These are phyloP conservation scores for Ettlia oleoabundans DNA, from an alignment of 139 green algal genomes.

Conservation along the genomic window DNA sequence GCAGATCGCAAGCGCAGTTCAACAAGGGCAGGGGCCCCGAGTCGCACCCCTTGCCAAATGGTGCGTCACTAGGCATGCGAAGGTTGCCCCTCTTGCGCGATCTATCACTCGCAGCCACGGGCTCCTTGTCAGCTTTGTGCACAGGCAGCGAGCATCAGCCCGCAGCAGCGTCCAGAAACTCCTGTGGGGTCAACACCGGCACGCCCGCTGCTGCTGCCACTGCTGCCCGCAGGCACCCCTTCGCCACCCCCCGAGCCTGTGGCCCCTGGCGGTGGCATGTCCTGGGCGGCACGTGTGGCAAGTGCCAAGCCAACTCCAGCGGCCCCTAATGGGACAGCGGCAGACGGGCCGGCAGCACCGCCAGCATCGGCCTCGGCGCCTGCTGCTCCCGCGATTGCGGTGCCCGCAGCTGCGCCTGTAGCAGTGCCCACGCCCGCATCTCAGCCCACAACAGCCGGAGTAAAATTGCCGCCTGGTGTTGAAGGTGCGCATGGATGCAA, in stretches of 20 bases:
- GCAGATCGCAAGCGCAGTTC: neutral
- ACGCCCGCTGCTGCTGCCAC: neutral
- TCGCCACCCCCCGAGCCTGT: conserved; percentile 4
- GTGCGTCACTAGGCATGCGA: neutral
- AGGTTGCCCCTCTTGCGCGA: neutral
- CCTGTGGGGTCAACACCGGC: too few species aligned
- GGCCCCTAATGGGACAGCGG: conserved; percentile 1
- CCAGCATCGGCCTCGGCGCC: neutral
- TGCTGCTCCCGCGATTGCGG: neutral
- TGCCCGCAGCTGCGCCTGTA: neutral
- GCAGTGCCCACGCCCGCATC: neutral
- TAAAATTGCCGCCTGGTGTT: conserved; percentile 42
- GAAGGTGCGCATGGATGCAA: neutral
- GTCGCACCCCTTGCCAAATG: conserved; percentile 20
- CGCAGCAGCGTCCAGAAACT: too few species aligned
- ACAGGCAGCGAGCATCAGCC: neutral
- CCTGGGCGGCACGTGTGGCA: conserved; percentile 17
- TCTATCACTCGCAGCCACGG: neutral
- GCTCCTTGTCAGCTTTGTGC: too few species aligned
- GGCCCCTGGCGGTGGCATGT: conserved; percentile 15
- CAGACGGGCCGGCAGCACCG: neutral
- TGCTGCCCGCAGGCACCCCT: conserved; percentile 10
- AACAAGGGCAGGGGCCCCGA: conserved; percentile 23
- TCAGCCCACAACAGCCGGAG: neutral
- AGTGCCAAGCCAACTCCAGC: neutral